A percentile compares a stretch with the other conserved stretches of the same genome.
Evolutionary conservation across 2,329 filamentous ascomycete species (phyloP).

Genomic region (Mollisiaceae sp.): DNA sequence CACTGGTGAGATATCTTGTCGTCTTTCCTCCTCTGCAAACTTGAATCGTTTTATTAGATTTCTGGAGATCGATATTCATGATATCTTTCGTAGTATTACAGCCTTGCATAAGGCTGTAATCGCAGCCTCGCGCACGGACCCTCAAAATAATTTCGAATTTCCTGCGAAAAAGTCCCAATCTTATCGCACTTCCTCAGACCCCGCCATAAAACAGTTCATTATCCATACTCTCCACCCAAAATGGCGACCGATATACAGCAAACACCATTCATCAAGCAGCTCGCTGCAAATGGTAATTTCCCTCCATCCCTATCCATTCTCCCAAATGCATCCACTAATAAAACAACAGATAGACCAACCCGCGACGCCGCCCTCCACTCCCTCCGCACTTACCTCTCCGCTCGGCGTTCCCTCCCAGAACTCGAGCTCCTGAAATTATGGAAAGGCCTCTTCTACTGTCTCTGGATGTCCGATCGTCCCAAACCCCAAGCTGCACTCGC

Average conservation of each 20-base stretch:
- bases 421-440: slow-evolving; percentile 86
- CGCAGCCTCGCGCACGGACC: neutral
- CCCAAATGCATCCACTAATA: neutral
- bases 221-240: neutral
- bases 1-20: too few relatives aligned
- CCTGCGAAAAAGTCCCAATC: neutral
- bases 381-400: slow-evolving; percentile 76
- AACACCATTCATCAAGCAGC: slow-evolving; percentile 44
- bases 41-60: too few relatives aligned
- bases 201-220: neutral
- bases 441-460: slow-evolving; percentile 92
- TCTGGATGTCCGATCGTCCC: slow-evolving; percentile 93
- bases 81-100: neutral
- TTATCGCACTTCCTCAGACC: neutral
- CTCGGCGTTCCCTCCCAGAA: slow-evolving; percentile 61
- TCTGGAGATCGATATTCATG: too few relatives aligned
- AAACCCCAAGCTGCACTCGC: slow-evolving; percentile 86
- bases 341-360: slow-evolving; percentile 70
- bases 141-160: neutral
- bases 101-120: neutral
- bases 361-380: slow-evolving; percentile 79
- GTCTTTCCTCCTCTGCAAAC: too few relatives aligned
- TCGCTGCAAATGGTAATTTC: slow-evolving; percentile 43
- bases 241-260: slow-evolving; percentile 41
- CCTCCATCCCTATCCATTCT: neutral